These are phyloP conservation scores for Amylocystis lapponica DNA, from an alignment of 768 basidiomycete genomes.

Conservation along the genomic window DNA sequence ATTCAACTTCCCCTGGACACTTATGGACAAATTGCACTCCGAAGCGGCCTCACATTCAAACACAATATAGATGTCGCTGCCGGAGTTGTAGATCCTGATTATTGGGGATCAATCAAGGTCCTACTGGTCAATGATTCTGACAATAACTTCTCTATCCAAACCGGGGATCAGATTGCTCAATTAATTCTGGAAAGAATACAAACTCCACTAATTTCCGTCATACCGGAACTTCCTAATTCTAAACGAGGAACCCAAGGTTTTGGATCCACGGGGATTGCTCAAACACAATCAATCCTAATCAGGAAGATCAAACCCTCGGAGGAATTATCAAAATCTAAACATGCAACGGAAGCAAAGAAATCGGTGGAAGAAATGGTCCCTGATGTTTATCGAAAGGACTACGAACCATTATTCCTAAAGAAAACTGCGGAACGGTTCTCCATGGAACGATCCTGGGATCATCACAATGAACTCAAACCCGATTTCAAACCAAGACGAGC, in stretches of 20 bases:
- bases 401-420: constrained; percentile 22
- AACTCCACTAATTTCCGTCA: background rate
- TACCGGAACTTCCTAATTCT: background rate
- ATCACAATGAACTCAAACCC: constrained; percentile 11
- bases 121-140: too few species aligned
- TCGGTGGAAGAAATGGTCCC: constrained; percentile 4
- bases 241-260: too few species aligned
- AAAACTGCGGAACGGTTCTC: constrained; percentile 26
- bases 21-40: too few species aligned
- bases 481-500: constrained; percentile 11
- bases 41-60: too few species aligned
- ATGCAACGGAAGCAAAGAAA: background rate
- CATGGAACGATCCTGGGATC: constrained; percentile 21
- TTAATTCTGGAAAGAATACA: background rate
- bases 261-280: too few species aligned
- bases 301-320: background rate
- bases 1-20: too few species aligned
- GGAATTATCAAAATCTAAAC: background rate
- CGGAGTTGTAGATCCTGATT: too few species aligned
- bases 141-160: too few species aligned
- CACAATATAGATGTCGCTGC: too few species aligned
- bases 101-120: too few species aligned
- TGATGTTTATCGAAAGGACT: constrained; percentile 18
- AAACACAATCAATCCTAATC: background rate
- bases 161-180: too few species aligned